Evolutionary conservation across 1,139 yeast genomes (phyloP).

Genomic region (Wickerhamomyces sp.): DNA sequence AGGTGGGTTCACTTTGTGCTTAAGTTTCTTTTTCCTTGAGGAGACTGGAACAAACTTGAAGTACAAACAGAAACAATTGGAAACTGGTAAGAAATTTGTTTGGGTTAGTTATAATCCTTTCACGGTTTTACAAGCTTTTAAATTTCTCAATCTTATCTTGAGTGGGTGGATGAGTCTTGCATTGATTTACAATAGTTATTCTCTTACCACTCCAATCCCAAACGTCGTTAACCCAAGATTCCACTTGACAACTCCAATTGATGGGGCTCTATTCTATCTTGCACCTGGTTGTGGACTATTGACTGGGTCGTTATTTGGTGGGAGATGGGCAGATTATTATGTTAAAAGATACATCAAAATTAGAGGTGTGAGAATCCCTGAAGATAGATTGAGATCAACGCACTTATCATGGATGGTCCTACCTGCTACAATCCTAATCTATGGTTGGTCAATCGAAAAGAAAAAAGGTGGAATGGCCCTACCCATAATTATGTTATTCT

Average conservation of each 20-base stretch:
- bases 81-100: slow-evolving; percentile 30
- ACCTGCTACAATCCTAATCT: slow-evolving; percentile 39
- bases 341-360: slow-evolving; percentile 38
- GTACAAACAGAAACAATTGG: slow-evolving; percentile 14
- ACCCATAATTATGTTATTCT: slow-evolving; percentile 43
- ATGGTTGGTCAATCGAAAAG: slow-evolving; percentile 48
- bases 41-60: slow-evolving; percentile 36
- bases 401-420: slow-evolving; percentile 35
- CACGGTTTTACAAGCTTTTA: slow-evolving; percentile 31
- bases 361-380: slow-evolving; percentile 44
- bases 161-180: slow-evolving; percentile 41
- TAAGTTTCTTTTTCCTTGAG: slow-evolving; percentile 33
- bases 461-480: slow-evolving; percentile 50
- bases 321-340: slow-evolving; percentile 41
- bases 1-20: slow-evolving; percentile 28
- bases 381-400: slow-evolving; percentile 43
- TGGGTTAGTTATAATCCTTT: slow-evolving; percentile 41
- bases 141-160: slow-evolving; percentile 36
- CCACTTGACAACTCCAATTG: slow-evolving; percentile 38
- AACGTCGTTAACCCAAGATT: slow-evolving; percentile 51
- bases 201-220: slow-evolving; percentile 48
- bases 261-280: slow-evolving; percentile 45
- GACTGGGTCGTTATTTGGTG: slow-evolving; percentile 45
- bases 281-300: slow-evolving; percentile 51
- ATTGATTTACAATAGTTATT: slow-evolving; percentile 43